Percentiles rank a stretch among this genome's conserved stretches.
Conservation (phyloP, 2,329 filamentous ascomycete genomes). For the Fusarium sublunatum region DNA sequence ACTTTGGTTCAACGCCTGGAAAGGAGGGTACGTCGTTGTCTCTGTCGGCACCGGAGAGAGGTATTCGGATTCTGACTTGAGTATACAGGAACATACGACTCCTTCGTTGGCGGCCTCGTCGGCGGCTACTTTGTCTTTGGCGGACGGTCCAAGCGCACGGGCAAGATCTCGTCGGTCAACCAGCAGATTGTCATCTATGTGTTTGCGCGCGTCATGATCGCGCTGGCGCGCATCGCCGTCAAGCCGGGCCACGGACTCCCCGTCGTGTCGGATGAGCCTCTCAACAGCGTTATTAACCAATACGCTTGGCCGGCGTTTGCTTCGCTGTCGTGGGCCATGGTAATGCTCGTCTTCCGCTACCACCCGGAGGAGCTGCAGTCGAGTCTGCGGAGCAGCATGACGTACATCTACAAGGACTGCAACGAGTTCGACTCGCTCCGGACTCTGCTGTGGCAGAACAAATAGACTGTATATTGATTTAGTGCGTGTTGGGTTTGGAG, state of each 20-base stretch:
- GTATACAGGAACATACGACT: slow-evolving; percentile 74
- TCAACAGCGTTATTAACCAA: slow-evolving; percentile 65
- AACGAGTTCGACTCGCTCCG: slow-evolving; percentile 89
- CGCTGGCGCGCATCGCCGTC: slow-evolving; percentile 84
- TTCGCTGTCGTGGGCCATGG: slow-evolving; percentile 86
- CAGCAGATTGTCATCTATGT: slow-evolving; percentile 99
- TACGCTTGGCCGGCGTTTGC: slow-evolving; percentile 96
- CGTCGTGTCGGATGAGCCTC: slow-evolving; percentile 60
- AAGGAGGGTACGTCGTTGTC: slow-evolving; percentile 64
- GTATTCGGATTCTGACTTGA: not conserved
- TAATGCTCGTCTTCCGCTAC: slow-evolving; percentile 96
- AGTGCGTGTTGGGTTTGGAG: slow-evolving; percentile 38
- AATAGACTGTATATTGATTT: slow-evolving; percentile 54
- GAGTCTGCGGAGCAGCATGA: slow-evolving; percentile 94
- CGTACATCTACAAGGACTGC: slow-evolving; percentile 92
- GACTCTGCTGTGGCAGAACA: slow-evolving; percentile 89
- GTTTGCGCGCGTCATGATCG: slow-evolving; percentile 89
- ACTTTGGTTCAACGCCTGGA: slow-evolving; percentile 66
- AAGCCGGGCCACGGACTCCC: slow-evolving; percentile 68
- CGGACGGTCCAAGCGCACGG: slow-evolving; percentile 67
- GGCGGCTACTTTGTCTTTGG: slow-evolving; percentile 97
- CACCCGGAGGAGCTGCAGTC: slow-evolving; percentile 92
- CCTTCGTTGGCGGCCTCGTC: slow-evolving; percentile 85
- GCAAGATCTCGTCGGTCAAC: slow-evolving; percentile 81
- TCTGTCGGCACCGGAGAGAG: not conserved